Evolutionary conservation across 805 yeast species (phyloP).

Genomic region (Schwanniomyces vanrijiae): DNA sequence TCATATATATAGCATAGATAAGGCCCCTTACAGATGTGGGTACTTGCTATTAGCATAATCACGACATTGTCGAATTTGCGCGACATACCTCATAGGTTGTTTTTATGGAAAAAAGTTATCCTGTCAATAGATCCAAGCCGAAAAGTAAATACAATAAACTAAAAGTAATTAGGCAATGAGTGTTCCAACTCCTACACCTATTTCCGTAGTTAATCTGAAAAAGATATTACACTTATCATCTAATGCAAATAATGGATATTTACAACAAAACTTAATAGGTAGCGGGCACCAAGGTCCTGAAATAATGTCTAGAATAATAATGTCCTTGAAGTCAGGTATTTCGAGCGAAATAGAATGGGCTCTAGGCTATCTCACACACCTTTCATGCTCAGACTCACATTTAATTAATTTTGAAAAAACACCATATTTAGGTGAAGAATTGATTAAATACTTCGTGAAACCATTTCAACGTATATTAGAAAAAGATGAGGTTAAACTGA

Average conservation of each 20-base stretch:
- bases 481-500: constrained; percentile 16
- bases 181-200: constrained; percentile 7
- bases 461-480: constrained; percentile 28
- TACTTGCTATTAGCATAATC: neutral
- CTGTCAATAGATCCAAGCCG: neutral
- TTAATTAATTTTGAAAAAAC: constrained; percentile 46
- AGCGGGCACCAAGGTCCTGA: constrained; percentile 55
- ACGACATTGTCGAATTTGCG: neutral
- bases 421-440: constrained; percentile 42
- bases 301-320: constrained; percentile 60
- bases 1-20: neutral
- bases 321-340: constrained; percentile 68
- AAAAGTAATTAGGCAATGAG: neutral
- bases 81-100: neutral
- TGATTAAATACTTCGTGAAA: constrained; percentile 34
- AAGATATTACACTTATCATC: constrained; percentile 6
- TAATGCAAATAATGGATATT: constrained; percentile 7
- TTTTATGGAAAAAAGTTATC: neutral
- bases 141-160: neutral
- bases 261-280: constrained; percentile 18
- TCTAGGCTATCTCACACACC: constrained; percentile 49
- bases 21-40: neutral
- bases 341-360: constrained; percentile 74
- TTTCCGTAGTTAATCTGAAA: constrained; percentile 6
- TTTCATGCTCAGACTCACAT: constrained; percentile 52